A percentile compares a stretch with the other conserved stretches of the same genome.
phyloP scores from a whole-genome alignment of 306 rosid genomes.

The Cucurbita moschata region DNA sequence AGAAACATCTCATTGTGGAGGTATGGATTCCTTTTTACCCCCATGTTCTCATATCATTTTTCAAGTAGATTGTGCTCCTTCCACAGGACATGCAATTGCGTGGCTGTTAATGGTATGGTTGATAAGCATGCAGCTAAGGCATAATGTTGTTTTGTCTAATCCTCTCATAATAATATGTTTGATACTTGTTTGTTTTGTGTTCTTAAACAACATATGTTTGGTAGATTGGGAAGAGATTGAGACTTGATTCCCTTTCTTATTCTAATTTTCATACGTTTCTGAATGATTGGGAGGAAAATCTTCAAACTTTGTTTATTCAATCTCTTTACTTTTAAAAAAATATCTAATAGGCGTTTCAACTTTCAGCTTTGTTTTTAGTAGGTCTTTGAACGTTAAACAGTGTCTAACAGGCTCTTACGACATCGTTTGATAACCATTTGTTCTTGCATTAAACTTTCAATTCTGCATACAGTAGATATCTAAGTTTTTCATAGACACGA shows the following conservation, averaged over 20 bases:
- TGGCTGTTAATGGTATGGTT: neutral
- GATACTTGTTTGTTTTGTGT: conserved; percentile 5
- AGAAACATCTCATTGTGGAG: conserved; percentile 2
- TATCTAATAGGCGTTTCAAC: neutral
- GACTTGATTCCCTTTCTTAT: neutral
- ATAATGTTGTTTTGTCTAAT: neutral
- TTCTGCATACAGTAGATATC: no score
- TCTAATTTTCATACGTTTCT: neutral
- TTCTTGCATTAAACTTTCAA: no score
- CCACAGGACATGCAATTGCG: neutral
- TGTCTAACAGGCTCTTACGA: neutral
- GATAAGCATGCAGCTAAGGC: conserved; percentile 3
- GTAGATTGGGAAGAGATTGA: neutral
- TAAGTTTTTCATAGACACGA: no score
- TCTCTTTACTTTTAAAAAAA: no score
- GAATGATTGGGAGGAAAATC: neutral
- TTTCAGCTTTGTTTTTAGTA: no score
- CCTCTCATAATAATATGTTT: neutral
- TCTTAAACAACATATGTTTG: neutral
- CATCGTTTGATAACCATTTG: no score
- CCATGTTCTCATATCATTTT: conserved; percentile 6
- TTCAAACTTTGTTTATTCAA: neutral
- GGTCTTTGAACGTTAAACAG: neutral
- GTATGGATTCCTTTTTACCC: neutral
- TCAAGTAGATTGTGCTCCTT: neutral